Conservation (phyloP, 2,329 filamentous ascomycete genomes). For the Sporothrix pseudoabietina region DNA sequence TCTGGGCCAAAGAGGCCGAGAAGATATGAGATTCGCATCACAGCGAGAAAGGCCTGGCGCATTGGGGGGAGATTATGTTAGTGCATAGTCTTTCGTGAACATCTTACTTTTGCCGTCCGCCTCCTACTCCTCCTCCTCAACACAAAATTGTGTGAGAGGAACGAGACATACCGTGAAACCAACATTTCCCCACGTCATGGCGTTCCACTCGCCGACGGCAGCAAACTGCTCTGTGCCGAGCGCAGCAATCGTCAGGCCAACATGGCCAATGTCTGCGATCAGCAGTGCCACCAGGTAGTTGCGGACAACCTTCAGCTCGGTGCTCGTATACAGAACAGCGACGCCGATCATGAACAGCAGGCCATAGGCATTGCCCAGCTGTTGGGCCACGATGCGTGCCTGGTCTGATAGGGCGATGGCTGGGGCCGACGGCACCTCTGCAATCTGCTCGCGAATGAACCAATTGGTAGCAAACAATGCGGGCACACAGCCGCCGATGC, state of each 20-base stretch:
- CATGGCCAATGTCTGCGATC: conserved; percentile 67
- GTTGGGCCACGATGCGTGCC: conserved; percentile 61
- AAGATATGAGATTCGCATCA: conserved; percentile 60
- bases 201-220: conserved; percentile 64
- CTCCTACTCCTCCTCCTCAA: not conserved
- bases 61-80: conserved; percentile 3
- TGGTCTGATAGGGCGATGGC: conserved; percentile 45
- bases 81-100: not conserved
- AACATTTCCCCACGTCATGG: conserved; percentile 73
- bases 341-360: conserved; percentile 66
- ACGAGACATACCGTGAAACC: conserved; percentile 56
- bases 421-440: conserved; percentile 42
- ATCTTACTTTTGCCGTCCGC: not conserved
- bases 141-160: not conserved
- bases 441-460: conserved; percentile 66
- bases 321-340: conserved; percentile 64
- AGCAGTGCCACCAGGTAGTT: conserved; percentile 68
- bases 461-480: conserved; percentile 59
- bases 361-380: conserved; percentile 71
- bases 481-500: conserved; percentile 60
- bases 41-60: conserved; percentile 55
- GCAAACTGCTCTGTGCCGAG: conserved; percentile 59
- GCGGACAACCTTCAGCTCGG: conserved; percentile 65
- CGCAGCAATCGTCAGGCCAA: conserved; percentile 61
- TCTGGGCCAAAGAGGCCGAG: conserved; percentile 61